Evolutionary conservation across 805 yeast species (phyloP).

Genomic region (Diddensiella santjacobensis): DNA sequence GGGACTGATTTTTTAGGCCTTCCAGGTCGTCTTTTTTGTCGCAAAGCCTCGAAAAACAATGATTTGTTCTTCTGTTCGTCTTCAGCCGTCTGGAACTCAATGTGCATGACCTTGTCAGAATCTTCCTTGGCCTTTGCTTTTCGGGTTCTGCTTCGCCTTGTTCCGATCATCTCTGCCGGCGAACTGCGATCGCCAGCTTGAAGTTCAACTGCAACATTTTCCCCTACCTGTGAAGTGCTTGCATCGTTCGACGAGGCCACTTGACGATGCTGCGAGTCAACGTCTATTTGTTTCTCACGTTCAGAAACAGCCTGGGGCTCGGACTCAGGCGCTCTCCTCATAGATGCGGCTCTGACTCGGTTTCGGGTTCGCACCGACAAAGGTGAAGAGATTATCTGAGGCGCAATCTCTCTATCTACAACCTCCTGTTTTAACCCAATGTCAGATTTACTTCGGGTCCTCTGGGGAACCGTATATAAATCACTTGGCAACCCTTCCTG

Average conservation of each 20-base stretch:
- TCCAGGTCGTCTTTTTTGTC: constrained; percentile 1
- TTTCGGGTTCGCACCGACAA: not conserved
- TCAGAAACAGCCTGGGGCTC: not conserved
- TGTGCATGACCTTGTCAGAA: not conserved
- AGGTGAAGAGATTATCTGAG: not conserved
- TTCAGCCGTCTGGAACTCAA: not conserved
- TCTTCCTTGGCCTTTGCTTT: not conserved
- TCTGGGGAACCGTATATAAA: not conserved
- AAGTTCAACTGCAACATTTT: too few relatives aligned
- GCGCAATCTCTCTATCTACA: not conserved
- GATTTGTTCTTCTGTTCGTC: not conserved
- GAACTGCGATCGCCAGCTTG: not conserved
- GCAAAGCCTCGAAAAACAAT: not conserved
- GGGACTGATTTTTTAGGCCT: not conserved
- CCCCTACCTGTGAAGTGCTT: too few relatives aligned
- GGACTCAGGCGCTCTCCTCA: too few relatives aligned
- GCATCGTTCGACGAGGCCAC: not conserved
- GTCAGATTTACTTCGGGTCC: not conserved
- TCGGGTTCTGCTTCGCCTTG: not conserved
- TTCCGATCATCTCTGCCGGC: not conserved
- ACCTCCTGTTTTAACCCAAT: not conserved
- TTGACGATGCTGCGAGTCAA: not conserved
- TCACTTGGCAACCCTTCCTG: not conserved
- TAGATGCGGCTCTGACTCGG: not conserved
- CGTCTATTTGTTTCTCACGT: not conserved